Evolutionary conservation across 805 yeast genomes (phyloP).

Genomic region (Yamadazyma laniorum): DNA sequence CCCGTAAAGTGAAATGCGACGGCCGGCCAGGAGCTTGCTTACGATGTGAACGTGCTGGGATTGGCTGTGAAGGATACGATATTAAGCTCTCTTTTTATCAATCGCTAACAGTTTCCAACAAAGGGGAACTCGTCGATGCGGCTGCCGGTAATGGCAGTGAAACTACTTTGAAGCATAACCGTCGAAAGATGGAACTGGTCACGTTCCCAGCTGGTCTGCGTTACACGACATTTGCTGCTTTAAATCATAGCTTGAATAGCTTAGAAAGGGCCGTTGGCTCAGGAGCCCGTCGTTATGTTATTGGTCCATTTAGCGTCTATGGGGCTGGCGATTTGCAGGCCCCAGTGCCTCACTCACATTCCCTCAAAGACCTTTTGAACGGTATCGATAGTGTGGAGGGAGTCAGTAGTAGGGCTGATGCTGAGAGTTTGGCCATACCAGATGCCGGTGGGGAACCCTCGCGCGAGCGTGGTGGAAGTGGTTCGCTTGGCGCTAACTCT

Average conservation of each 20-base stretch:
- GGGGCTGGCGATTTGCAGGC: not conserved
- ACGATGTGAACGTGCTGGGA: constrained; percentile 45
- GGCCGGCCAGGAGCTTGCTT: constrained; percentile 43
- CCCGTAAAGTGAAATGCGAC: constrained; percentile 55
- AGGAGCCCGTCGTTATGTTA: constrained; percentile 7
- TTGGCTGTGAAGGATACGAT: constrained; percentile 50
- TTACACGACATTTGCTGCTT: constrained; percentile 38
- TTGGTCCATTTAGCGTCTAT: constrained; percentile 28
- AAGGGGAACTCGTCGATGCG: constrained; percentile 18
- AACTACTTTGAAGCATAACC: constrained; percentile 33
- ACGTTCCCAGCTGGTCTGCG: constrained; percentile 32
- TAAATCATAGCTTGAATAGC: constrained; percentile 36
- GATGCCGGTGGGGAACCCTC: not conserved
- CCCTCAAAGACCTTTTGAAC: no score
- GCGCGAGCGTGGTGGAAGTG: not conserved
- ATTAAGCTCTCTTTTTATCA: constrained; percentile 48
- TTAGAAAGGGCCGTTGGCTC: constrained; percentile 22
- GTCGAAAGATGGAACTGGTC: constrained; percentile 47
- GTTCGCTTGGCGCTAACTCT: not conserved
- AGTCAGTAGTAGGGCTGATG: no score
- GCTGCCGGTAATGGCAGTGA: not conserved
- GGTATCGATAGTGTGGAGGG: no score
- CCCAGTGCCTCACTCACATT: constrained; percentile 3
- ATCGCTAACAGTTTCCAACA: constrained; percentile 30
- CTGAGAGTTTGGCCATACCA: not conserved